These are phyloP conservation scores for Gossypium thurberi DNA, from an alignment of 345 rosid species.

Conservation along the genomic window DNA sequence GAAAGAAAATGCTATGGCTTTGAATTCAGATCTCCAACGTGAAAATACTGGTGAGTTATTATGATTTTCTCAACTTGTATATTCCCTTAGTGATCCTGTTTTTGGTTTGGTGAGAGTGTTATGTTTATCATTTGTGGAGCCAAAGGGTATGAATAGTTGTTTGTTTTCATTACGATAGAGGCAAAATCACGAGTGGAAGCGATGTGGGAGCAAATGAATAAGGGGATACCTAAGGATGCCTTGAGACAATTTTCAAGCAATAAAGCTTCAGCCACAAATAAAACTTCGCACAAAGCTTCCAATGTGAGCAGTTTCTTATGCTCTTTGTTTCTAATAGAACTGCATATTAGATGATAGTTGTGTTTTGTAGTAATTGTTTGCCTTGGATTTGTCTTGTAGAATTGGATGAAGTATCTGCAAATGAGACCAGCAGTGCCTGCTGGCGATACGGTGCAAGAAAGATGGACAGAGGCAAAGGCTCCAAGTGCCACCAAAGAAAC, in stretches of 20 bases:
- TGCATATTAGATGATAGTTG: neutral
- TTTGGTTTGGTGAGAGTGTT: neutral
- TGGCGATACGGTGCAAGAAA: neutral
- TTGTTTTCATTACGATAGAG: constrained; percentile 19
- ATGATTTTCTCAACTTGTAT: neutral
- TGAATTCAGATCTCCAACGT: constrained; percentile 20
- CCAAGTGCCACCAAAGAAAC: constrained; percentile 12
- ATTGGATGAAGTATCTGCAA: constrained; percentile 30
- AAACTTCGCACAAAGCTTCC: constrained; percentile 23
- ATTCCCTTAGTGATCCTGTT: neutral
- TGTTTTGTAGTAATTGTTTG: neutral
- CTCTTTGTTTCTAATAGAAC: neutral
- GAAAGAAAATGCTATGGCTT: constrained; percentile 20
- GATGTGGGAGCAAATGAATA: constrained; percentile 65
- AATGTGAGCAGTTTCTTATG: constrained; percentile 35
- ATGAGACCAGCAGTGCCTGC: constrained; percentile 18
- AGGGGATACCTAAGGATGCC: constrained; percentile 32
- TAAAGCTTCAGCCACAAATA: constrained; percentile 20
- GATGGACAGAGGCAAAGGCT: neutral
- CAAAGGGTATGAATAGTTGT: neutral
- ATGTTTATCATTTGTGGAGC: neutral
- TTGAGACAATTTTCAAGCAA: constrained; percentile 27
- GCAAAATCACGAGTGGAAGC: constrained; percentile 39
- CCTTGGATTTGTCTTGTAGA: constrained; percentile 22
- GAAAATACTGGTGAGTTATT: constrained; percentile 27